Evolutionary conservation across 2,329 filamentous ascomycete genomes (phyloP), one percentile per base, ranked within the genome.

Genomic region (Ophiostoma fasciatum): DNA sequence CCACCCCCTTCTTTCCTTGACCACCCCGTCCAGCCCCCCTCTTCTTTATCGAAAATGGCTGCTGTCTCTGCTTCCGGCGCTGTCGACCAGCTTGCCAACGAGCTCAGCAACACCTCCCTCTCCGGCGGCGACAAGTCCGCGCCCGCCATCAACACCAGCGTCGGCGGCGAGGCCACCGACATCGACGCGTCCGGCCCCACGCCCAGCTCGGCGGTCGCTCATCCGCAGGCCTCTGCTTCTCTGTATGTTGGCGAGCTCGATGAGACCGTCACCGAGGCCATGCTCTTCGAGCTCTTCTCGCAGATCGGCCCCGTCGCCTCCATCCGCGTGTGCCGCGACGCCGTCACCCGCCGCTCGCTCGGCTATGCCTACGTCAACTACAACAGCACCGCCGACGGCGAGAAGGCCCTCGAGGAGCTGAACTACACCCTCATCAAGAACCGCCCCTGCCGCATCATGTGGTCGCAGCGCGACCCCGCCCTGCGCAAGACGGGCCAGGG

Each of bases 341-440:
- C 90, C 45, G 87, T 98, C 57, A 96, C 90, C 56, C 87, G 90
- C 60, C 88, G 90, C 63, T 98, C 90, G 47, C 84, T 98, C 49
- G 90, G 90, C 49, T 98, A 98, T 62, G 90, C 90, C 62, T 98
- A 98, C 62, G 90, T 98, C 65, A 98, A 98, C 77, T 98, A 96
- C 77, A 98, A 96, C 72, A 88, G 84, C 61, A 93, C 87, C 44
- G 62, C 76, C 45, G 90, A 98, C 59, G 90, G 90, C 52, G 90
- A 98, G 72, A 92, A 93, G 65, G 90, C 90, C 53, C 78, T 98
- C 43, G 90, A 98, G 67, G 90, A 98, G 66, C 75, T 98, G 52
- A 98, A 98, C 77, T 98, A 98, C 72, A 98, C 90, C 46, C 70
- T 94, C 52, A 96, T 98, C 71, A 96, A 96, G 75, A 87, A 87